Conservation (phyloP, 306 rosid genomes). For the Quercus robur region DNA sequence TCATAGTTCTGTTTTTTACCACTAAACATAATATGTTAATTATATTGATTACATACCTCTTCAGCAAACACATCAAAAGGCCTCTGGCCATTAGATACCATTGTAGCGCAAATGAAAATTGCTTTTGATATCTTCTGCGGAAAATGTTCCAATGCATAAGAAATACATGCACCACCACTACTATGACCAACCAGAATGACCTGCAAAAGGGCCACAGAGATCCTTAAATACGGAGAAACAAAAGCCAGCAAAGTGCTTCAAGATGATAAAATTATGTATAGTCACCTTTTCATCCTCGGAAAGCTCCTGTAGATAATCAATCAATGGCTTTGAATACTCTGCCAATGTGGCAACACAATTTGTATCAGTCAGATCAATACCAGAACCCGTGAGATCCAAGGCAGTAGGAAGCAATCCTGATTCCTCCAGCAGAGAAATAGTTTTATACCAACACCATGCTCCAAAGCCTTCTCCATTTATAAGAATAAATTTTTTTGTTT, state of each 20-base stretch:
- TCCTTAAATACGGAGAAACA: slow-evolving; percentile 14
- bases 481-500: slow-evolving; percentile 62
- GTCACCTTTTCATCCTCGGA: slow-evolving; percentile 85
- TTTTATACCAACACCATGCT: slow-evolving; percentile 99
- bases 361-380: slow-evolving; percentile 83
- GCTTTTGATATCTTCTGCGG: slow-evolving; percentile 79
- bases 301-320: slow-evolving; percentile 66
- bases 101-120: slow-evolving; percentile 84
- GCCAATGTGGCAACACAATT: slow-evolving; percentile 57
- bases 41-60: slow-evolving; percentile 48
- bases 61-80: slow-evolving; percentile 88
- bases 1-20: not conserved
- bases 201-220: slow-evolving; percentile 40
- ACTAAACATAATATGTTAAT: slow-evolving; percentile 4
- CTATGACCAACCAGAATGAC: slow-evolving; percentile 94
- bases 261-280: not conserved
- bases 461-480: slow-evolving; percentile 97
- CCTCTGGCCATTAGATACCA: slow-evolving; percentile 84
- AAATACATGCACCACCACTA: slow-evolving; percentile 92
- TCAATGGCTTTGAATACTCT: slow-evolving; percentile 85
- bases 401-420: slow-evolving; percentile 72
- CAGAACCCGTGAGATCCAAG: slow-evolving; percentile 87
- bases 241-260: slow-evolving; percentile 9
- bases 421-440: slow-evolving; percentile 80
- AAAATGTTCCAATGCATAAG: slow-evolving; percentile 88